Evolutionary conservation across 2,329 filamentous ascomycete genomes (phyloP), one percentile per base, ranked within the genome.

Genomic region (Xylaria sp.): DNA sequence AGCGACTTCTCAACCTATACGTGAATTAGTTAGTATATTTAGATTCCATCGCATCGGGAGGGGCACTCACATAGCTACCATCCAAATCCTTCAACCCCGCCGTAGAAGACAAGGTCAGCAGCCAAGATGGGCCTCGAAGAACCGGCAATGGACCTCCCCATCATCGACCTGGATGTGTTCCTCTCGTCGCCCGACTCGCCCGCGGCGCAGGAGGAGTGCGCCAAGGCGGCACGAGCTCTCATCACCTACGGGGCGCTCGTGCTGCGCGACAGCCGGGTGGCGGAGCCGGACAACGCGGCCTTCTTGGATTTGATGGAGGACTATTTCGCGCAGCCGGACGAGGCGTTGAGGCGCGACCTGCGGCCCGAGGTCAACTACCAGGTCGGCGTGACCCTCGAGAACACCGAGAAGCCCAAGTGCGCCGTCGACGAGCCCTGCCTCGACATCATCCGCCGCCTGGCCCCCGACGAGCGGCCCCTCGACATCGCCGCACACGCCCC

Each of bases 281-380:
- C 85, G 20, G 85, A 87, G 73, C 73, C 79, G 2, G 85, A 88
- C 78, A 89, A 89, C 80, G 79, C 80, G 31, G 79, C 81, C 63
- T 89, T 89, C 73, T 84, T 89, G 65, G 86, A 89, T 77, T 81
- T 89, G 44, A 83, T 89, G n/a, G 87, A 89, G 78, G 86, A 89
- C 80, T 89, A 89, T 81, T 89, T 89, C 74, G 86, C 86, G 40
- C 87, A 89, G 77, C 84, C 87, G 17, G 79, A 80, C 20, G 81
- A 77, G 9, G 77, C 75, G 2, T 81, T 89, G 42, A 77, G 77
- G 58, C 76, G 75, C 42, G 87, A 89, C 72, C 86, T 88, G 80
- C 83, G 86, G 2, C 87, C 87, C 6, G 85, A 86, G 74, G 80
- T 89, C 31, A 83, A 84, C 75, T 89, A 88, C 80, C 87, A 89